Base-by-base conservation (phyloP, 306 rosid species). In the Cucurbita argyrosperma region DNA sequence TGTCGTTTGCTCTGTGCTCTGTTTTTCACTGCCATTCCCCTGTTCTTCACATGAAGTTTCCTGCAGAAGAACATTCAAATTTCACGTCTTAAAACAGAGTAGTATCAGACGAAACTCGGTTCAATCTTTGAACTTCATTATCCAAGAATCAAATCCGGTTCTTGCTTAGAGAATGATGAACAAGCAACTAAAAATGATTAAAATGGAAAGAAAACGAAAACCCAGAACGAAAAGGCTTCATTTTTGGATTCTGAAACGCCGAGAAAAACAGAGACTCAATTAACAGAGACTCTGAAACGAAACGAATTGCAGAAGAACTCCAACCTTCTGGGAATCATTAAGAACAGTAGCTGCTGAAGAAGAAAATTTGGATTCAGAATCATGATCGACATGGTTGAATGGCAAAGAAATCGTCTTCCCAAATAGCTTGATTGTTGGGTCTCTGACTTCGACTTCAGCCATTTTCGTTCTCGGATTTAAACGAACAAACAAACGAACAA, bases 401-500 rank as follows among this genome's bases (percentile, higher is more conserved):
- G 85, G 88, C 76, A 90, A 64, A 1, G 87, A 65, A 82, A 93
- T 88, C 67, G 92, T 93, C 82, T 83, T 83, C 12, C 98, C 98
- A 73, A 93, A 90, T 4, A 90, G 88, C 90, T 88, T 92, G 63
- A 90, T 84, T 15, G 81, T 79, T 23, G 83, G 77, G 77, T 88
- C 89, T 77, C 81, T 87, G 46, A 82, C 19, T 8, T 46, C 72
- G 16, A 61, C 71, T 85, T 83, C 85, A 54, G 86, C 78, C 98
- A 93, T 93, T 90, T 53, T 77, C 21, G 56, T 66, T 37, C 45
- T 40, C 21, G 21, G 55, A 67, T 67, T 66, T 19, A 12, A 47
- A 18, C 19, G 6, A 1, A 16, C n/a, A 5, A 67, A 71, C 10
- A 12, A 47, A 8, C 19, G 3, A 1, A 16, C n/a, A 10, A 67